These are phyloP conservation scores for Elaeis guineensis DNA, from an alignment of 176 grass and related monocot species.

Conservation along the genomic window DNA sequence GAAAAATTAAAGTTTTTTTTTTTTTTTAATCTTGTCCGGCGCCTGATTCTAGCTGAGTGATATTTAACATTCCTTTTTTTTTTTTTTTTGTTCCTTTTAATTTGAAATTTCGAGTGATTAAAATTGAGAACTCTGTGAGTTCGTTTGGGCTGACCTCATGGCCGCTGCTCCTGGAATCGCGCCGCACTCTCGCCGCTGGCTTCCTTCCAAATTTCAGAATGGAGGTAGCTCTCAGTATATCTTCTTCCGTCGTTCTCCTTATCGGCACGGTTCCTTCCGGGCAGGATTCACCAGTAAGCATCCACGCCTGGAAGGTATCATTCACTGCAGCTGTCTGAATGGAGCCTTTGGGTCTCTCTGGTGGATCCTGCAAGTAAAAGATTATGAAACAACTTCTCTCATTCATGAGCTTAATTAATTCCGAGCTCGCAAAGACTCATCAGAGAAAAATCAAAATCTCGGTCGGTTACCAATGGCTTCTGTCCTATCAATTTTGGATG, in stretches of 20 bases:
- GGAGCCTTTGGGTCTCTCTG: slow-evolving; percentile 5
- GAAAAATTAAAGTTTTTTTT: too few relatives aligned
- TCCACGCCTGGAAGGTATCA: slow-evolving; percentile 1
- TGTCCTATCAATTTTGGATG: slow-evolving; percentile 4
- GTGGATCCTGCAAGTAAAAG: slow-evolving; percentile 2
- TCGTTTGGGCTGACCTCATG: slow-evolving; percentile 3
- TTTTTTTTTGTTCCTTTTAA: too few relatives aligned
- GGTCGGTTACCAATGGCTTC: neutral
- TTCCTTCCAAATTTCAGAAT: slow-evolving; percentile 1
- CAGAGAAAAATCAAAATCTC: too few relatives aligned
- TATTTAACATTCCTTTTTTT: too few relatives aligned
- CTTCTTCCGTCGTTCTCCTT: slow-evolving; percentile 2
- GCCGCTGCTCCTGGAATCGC: neutral
- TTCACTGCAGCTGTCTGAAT: neutral
- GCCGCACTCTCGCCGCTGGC: neutral
- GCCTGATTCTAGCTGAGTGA: too few relatives aligned
- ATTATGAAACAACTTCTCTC: too few relatives aligned
- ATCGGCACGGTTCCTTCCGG: slow-evolving; percentile 7
- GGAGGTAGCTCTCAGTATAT: slow-evolving; percentile 3
- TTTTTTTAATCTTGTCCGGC: too few relatives aligned
- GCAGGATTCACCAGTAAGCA: neutral
- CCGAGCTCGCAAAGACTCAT: too few relatives aligned
- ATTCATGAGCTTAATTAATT: neutral
- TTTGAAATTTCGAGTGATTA: too few relatives aligned
- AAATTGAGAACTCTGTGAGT: too few relatives aligned